Conservation (phyloP, 2,329 filamentous ascomycete genomes). For the Xylaria sp. region DNA sequence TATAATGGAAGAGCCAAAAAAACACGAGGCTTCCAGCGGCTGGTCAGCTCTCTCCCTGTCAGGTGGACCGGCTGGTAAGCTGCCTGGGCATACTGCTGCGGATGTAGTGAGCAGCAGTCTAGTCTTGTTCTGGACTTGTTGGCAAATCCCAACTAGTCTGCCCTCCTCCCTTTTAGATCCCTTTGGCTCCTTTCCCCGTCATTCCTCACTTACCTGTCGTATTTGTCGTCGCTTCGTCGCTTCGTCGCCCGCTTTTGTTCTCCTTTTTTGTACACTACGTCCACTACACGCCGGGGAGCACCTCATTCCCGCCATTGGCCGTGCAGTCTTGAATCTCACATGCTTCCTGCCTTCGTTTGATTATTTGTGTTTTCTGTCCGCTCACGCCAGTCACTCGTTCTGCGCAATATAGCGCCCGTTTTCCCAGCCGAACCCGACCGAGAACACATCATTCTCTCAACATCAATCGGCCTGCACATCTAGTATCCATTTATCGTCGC, state of each 20-base stretch:
- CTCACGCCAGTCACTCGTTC: slow-evolving; percentile 33
- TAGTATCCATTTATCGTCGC: not conserved
- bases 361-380: slow-evolving; percentile 12
- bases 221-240: slow-evolving; percentile 6
- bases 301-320: slow-evolving; percentile 19
- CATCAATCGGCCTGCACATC: slow-evolving; percentile 7
- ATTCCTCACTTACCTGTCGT: slow-evolving; percentile 18
- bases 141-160: slow-evolving; percentile 10
- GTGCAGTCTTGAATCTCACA: slow-evolving; percentile 29
- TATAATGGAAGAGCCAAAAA: not conserved
- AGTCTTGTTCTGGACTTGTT: slow-evolving; percentile 22
- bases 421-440: slow-evolving; percentile 12
- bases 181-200: slow-evolving; percentile 12
- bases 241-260: slow-evolving; percentile 19
- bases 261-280: not conserved
- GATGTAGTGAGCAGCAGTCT: not conserved
- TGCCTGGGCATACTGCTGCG: too few species aligned
- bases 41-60: slow-evolving; percentile 31
- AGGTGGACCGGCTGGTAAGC: not conserved
- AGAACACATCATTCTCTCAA: slow-evolving; percentile 2
- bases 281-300: not conserved
- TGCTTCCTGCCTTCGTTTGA: slow-evolving; percentile 17
- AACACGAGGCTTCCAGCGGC: slow-evolving; percentile 37
- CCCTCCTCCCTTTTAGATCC: slow-evolving; percentile 22
- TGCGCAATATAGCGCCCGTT: slow-evolving; percentile 6